phyloP scores from a whole-genome alignment of 371 early-diverging fungal genomes.

The Mortierella sp. region DNA sequence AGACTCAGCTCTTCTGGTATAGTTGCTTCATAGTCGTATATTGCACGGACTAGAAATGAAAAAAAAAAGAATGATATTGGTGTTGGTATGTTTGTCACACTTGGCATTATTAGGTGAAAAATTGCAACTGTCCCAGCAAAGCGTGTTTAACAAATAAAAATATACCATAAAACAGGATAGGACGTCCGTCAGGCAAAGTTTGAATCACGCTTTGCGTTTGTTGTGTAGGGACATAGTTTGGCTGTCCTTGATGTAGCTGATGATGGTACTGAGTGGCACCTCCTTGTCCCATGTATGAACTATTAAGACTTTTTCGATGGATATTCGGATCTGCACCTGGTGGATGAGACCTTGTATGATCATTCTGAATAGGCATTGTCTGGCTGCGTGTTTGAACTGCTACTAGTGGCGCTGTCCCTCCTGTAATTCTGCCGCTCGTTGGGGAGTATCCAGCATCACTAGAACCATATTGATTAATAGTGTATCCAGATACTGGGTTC shows the following conservation, averaged over 20 bases:
- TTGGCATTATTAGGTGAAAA: no score
- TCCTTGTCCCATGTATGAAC: background rate
- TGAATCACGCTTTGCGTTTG: constrained; percentile 1
- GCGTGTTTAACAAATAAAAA: no score
- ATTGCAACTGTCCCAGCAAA: background rate
- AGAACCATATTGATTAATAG: background rate
- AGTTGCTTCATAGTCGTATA: constrained; percentile 87
- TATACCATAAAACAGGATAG: constrained; percentile 50
- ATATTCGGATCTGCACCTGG: background rate
- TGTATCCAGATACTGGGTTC: constrained; percentile 21
- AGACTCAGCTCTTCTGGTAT: constrained; percentile 85
- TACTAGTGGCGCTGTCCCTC: background rate
- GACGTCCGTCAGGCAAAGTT: constrained; percentile 34
- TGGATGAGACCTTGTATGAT: background rate
- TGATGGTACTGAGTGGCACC: constrained; percentile 10
- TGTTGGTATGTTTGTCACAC: no score
- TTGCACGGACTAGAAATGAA: constrained; percentile 71
- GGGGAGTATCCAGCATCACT: background rate
- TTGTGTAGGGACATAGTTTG: background rate
- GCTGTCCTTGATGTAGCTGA: constrained; percentile 11
- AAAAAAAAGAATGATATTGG: no score
- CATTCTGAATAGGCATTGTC: constrained; percentile 28
- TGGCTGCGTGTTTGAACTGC: constrained; percentile 21
- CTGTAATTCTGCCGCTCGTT: background rate
- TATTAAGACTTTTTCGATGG: constrained; percentile 15